Evolutionary conservation across 192 early-diverging fungal genomes (phyloP).

Genomic region (Helicostylum pulchrum): DNA sequence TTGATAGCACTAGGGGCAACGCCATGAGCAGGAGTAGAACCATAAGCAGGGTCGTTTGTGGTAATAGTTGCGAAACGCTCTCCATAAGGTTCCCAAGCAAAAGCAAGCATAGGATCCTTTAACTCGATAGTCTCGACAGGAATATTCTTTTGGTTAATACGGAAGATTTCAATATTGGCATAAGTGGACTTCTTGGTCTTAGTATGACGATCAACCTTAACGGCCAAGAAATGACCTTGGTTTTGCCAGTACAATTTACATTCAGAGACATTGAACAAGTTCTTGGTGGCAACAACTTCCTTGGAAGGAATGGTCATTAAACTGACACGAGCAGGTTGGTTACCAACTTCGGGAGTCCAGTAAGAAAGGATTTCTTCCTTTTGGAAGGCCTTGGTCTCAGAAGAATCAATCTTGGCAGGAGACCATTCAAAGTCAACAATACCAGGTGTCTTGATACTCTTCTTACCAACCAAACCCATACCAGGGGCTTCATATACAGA

Average conservation of each 20-base stretch:
- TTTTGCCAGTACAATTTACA: constrained; percentile 92
- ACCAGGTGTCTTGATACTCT: constrained; percentile 82
- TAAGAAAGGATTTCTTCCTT: constrained; percentile 78
- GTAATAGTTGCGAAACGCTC: constrained; percentile 90
- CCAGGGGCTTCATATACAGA: constrained; percentile 90
- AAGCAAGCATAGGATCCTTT: constrained; percentile 74
- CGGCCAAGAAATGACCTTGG: constrained; percentile 84
- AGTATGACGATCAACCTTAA: constrained; percentile 85
- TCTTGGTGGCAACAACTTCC: constrained; percentile 92
- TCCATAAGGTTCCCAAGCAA: constrained; percentile 95
- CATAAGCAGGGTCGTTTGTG: constrained; percentile 64
- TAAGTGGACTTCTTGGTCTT: constrained; percentile 89
- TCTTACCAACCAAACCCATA: constrained; percentile 93
- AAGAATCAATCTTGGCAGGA: constrained; percentile 44
- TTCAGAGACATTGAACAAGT: constrained; percentile 91
- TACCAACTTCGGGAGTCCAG: constrained; percentile 94
- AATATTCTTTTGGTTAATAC: constrained; percentile 83
- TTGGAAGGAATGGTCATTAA: constrained; percentile 78
- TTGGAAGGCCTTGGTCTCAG: constrained; percentile 34
- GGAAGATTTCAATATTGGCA: constrained; percentile 95
- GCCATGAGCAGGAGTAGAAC: constrained; percentile 50
- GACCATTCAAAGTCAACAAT: constrained; percentile 80
- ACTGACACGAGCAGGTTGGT: constrained; percentile 97
- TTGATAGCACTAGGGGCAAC: constrained; percentile 50
- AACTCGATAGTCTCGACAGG: constrained; percentile 97